These are phyloP conservation scores for Rhododendron kiyosumense DNA, from an alignment of 148 eudicot species.

Conservation along the genomic window DNA sequence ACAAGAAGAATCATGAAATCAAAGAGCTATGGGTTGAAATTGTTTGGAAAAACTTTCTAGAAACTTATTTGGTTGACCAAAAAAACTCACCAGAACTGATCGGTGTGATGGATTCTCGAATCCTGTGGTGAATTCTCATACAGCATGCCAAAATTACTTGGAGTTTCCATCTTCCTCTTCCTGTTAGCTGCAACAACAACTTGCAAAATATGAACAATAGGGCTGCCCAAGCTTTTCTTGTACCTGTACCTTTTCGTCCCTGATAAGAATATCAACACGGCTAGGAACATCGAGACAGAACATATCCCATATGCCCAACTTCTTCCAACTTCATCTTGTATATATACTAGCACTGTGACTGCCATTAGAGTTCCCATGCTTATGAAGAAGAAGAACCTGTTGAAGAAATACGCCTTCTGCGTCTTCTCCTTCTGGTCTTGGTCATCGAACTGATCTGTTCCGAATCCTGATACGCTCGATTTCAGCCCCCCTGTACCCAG, in stretches of 20 bases:
- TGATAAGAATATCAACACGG: constrained; percentile 44
- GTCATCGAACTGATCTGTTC: constrained; percentile 65
- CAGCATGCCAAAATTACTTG: constrained; percentile 42
- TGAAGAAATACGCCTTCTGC: constrained; percentile 84
- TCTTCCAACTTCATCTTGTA: constrained; percentile 77
- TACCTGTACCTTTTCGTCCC: constrained; percentile 66
- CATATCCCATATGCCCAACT: constrained; percentile 84
- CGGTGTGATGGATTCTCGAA: constrained; percentile 60
- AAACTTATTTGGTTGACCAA: neutral
- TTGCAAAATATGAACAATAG: constrained; percentile 63
- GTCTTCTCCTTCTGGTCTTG: constrained; percentile 62
- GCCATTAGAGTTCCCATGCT: constrained; percentile 76
- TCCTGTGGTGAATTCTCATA: constrained; percentile 56
- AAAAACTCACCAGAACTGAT: constrained; percentile 59
- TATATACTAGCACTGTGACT: constrained; percentile 77
- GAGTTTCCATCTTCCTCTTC: constrained; percentile 52
- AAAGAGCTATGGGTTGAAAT: neutral
- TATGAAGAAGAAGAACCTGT: constrained; percentile 87
- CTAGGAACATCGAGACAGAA: constrained; percentile 53
- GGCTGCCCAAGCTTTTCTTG: constrained; percentile 73
- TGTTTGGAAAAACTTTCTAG: neutral
- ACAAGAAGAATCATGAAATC: neutral
- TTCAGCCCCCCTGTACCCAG: constrained; percentile 67
- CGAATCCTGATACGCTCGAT: constrained; percentile 73
- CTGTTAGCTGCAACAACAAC: constrained; percentile 56